phyloP scores from a whole-genome alignment of 495 filamentous ascomycete genomes.

The Podospora tetraspora region DNA sequence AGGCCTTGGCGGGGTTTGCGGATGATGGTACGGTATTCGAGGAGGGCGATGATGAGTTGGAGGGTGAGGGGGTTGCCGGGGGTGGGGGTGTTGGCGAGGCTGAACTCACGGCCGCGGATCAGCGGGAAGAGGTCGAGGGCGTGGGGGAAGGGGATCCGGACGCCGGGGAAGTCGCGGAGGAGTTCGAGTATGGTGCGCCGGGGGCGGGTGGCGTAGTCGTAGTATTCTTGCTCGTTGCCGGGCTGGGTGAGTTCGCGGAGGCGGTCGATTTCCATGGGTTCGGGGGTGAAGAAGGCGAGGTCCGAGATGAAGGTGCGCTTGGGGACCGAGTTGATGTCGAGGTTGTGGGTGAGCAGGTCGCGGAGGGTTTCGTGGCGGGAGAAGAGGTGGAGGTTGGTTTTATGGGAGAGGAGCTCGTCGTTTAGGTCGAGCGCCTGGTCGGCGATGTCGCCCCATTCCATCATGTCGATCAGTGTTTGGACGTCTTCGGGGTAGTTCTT shows the following conservation, averaged over 20 bases:
- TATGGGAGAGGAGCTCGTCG: background rate
- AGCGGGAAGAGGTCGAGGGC: slow-evolving; percentile 65
- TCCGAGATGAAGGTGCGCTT: slow-evolving; percentile 76
- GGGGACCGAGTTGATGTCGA: slow-evolving; percentile 86
- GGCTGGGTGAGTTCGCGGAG: slow-evolving; percentile 75
- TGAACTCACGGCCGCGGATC: slow-evolving; percentile 78
- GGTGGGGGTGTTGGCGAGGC: slow-evolving; percentile 60
- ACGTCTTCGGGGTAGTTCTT: slow-evolving; percentile 83
- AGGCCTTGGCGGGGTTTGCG: slow-evolving; percentile 81
- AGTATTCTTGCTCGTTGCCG: slow-evolving; percentile 79
- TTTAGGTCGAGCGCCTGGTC: slow-evolving; percentile 40
- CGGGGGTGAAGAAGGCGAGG: slow-evolving; percentile 65
- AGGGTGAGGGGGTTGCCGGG: slow-evolving; percentile 41
- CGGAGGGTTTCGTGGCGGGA: slow-evolving; percentile 53
- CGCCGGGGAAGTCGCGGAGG: slow-evolving; percentile 79
- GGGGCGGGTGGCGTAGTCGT: slow-evolving; percentile 91
- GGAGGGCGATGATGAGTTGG: slow-evolving; percentile 81
- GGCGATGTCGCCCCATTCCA: slow-evolving; percentile 69
- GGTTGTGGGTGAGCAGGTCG: slow-evolving; percentile 67
- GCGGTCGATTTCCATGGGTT: slow-evolving; percentile 71
- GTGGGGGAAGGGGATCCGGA: slow-evolving; percentile 73
- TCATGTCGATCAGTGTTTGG: slow-evolving; percentile 62
- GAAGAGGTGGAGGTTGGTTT: background rate
- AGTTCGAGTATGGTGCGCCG: slow-evolving; percentile 88
- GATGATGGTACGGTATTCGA: slow-evolving; percentile 85